A percentile compares a stretch with the other conserved stretches of the same genome.
Conservation (phyloP, 1,139 yeast species). For the Yamadazyma siamensis region DNA sequence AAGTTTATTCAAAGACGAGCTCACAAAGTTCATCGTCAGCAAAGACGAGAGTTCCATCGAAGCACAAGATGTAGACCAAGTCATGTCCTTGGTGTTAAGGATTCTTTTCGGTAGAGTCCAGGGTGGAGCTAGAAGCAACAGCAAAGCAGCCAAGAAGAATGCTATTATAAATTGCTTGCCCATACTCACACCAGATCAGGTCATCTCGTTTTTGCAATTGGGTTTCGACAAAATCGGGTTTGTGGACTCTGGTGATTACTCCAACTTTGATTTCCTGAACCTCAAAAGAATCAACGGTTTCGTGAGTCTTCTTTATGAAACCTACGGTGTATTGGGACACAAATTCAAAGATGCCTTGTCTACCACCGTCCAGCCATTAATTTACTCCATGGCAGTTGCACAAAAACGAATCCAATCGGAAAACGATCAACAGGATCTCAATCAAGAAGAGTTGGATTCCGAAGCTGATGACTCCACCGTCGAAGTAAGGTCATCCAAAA, state of each 20-base stretch:
- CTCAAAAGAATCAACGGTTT: conserved; percentile 68
- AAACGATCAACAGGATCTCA: conserved; percentile 13
- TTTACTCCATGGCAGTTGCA: conserved; percentile 55
- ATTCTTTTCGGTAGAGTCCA: conserved; percentile 88
- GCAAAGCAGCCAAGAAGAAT: conserved; percentile 67
- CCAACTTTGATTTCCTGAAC: conserved; percentile 10
- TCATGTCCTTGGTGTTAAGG: conserved; percentile 74
- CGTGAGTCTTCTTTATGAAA: conserved; percentile 62
- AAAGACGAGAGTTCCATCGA: conserved; percentile 58
- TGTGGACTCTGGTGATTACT: conserved; percentile 22
- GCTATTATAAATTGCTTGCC: conserved; percentile 76
- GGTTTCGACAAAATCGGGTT: conserved; percentile 57
- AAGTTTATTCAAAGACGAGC: conserved; percentile 79
- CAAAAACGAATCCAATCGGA: conserved; percentile 38
- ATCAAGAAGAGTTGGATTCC: conserved; percentile 15
- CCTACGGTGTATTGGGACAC: conserved; percentile 61
- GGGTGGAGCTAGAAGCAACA: conserved; percentile 53
- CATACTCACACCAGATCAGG: conserved; percentile 51
- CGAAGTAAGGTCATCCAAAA: conserved; percentile 46
- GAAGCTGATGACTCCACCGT: conserved; percentile 14
- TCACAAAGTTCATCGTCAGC: conserved; percentile 55
- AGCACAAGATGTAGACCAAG: conserved; percentile 49
- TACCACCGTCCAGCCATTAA: conserved; percentile 55
- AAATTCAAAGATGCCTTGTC: conserved; percentile 49
- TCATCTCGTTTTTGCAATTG: conserved; percentile 57